A percentile compares a stretch with the other conserved stretches of the same genome.
phyloP scores from a whole-genome alignment of 176 grass and related monocot genomes.

The Canna indica region DNA sequence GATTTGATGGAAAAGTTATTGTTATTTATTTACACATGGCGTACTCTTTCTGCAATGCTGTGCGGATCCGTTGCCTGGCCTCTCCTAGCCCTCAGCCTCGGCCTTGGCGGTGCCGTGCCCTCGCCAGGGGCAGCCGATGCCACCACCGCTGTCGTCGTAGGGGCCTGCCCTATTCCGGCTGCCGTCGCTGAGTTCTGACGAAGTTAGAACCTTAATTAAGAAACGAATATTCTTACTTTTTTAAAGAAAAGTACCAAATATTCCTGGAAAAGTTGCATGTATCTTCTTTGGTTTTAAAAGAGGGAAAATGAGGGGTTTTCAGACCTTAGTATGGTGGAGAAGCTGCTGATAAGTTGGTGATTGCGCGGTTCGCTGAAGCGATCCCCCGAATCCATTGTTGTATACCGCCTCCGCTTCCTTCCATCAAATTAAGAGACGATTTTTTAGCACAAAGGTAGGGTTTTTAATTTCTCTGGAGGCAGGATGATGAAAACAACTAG shows the following conservation, averaged over 20 bases:
- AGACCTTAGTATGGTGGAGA: conserved; percentile 6
- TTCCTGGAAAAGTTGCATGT: no score
- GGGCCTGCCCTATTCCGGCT: conserved; percentile 4
- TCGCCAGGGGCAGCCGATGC: conserved; percentile 26
- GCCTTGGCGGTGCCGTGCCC: conserved; percentile 11
- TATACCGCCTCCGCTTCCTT: conserved; percentile 34
- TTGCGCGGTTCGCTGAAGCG: neutral
- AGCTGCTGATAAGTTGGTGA: neutral
- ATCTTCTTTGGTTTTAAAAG: neutral
- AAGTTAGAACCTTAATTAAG: neutral
- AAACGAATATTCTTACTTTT: no score
- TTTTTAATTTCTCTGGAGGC: neutral
- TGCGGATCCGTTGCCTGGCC: conserved; percentile 28
- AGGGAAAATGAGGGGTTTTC: neutral
- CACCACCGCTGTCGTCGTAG: neutral
- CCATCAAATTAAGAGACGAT: neutral
- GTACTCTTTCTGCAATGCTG: conserved; percentile 64
- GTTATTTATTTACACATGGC: neutral
- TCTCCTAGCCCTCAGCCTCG: conserved; percentile 18
- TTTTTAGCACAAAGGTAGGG: neutral
- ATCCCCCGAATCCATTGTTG: conserved; percentile 30
- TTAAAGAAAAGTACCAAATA: no score
- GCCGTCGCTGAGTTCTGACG: conserved; percentile 43
- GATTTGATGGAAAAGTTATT: neutral
- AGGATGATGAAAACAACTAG: neutral